These are phyloP conservation scores for Leccinum incarnatum DNA, from an alignment of 768 basidiomycete genomes.

Conservation along the genomic window DNA sequence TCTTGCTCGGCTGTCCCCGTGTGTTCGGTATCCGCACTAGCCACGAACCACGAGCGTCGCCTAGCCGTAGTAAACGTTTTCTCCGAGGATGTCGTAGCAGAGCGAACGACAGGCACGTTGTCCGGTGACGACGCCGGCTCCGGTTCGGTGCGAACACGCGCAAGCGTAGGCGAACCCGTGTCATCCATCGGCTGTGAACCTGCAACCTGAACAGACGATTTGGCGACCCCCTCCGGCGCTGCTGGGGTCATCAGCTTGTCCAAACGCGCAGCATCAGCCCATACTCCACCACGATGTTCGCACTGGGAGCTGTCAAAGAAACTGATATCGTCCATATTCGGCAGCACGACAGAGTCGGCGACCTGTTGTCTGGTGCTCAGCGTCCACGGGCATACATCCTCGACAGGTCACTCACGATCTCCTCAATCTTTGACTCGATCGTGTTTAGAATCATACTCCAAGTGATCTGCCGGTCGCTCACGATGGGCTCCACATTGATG, in stretches of 20 bases:
- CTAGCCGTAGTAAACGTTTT: constrained; percentile 29
- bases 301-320: constrained; percentile 81
- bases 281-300: constrained; percentile 83
- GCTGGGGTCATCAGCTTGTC: constrained; percentile 26
- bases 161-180: constrained; percentile 10
- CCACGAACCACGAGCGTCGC: constrained; percentile 60
- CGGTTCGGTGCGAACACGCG: constrained; percentile 32
- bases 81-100: constrained; percentile 25
- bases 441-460: constrained; percentile 90
- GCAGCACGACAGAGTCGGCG: constrained; percentile 89
- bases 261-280: constrained; percentile 66
- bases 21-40: constrained; percentile 39
- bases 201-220: constrained; percentile 21
- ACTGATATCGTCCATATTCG: constrained; percentile 97
- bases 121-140: constrained; percentile 30
- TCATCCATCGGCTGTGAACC: constrained; percentile 36
- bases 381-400: constrained; percentile 46
- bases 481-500: constrained; percentile 87
- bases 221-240: constrained; percentile 6
- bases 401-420: constrained; percentile 59
- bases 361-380: constrained; percentile 79
- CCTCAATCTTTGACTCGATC: constrained; percentile 85
- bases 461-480: constrained; percentile 91
- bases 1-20: constrained; percentile 26
- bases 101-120: constrained; percentile 17